Base-by-base conservation (phyloP, 2,329 filamentous ascomycete species). In the Coniochaeta pulveracea region DNA sequence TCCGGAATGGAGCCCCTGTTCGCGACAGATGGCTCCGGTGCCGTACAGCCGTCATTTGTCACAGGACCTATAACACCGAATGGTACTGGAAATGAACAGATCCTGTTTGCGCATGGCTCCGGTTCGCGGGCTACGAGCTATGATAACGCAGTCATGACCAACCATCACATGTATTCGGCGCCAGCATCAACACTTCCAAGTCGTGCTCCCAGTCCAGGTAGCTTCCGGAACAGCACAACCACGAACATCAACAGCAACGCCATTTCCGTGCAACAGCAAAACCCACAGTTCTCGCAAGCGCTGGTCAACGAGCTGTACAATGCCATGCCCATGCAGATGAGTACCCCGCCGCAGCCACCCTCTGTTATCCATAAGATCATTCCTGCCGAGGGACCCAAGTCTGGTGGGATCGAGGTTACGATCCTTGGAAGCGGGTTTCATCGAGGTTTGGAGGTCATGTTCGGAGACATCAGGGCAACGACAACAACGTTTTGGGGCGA, bases 321-420 rank as follows among this genome's bases (percentile, higher is more conserved):
- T 15, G 53, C 56, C 14, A 54, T 72, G 19, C 62, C 71, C 18
- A 50, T 73, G 18, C 56, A 54, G 6, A 57, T 69, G 35, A 31
- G 22, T 16, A 62, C 62, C 31, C 59, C 66, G n/a, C 59, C 67
- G 19, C 35, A 44, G 1, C 51, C 57, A 9, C 63, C 70, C 3
- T 72, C 79, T 2, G 70, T 72, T 12, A 89, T 93, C 15, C 79
- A 85, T 51, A 89, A 88, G 52, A 69, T 94, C 40, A 84, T 91
- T 22, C 86, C 88, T 1, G 71, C 70, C 19, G 83, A 93, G 53
- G 86, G 86, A 0, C 83, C 86, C 6, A 83, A 78, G 37, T 75
- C 74, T 22, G 86, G 86, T 38, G 86, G 86, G 26, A 86, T 85
- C 34, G 86, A 95, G 52, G 85, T 94, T 3, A 89, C 84, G 0